Base-by-base conservation (phyloP, 1,139 yeast genomes). In the Candida sp. region DNA sequence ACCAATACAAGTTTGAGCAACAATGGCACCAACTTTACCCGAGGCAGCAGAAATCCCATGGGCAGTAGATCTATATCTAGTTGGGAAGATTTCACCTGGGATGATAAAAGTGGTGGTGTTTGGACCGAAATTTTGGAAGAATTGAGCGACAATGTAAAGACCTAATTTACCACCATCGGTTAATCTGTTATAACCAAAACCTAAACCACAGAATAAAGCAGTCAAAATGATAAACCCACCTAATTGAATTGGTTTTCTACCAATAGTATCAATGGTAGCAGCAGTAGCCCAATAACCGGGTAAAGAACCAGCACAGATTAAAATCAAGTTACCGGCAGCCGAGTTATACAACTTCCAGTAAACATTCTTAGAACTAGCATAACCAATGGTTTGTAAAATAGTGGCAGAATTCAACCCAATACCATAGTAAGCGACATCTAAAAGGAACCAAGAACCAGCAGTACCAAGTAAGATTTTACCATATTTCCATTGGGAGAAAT, bases 11-110 rank as follows among this genome's bases (percentile, higher is more conserved):
- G 95, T 85, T 71, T 90, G 95, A 34, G 98, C 98, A 70, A 93
- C 81, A 55, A 93, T 88, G 48, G 99, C 98, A 74, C 99, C 99
- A 53, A 87, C 75, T 73, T 93, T 93, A 79, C 99, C 99, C 42
- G 82, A 66, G 43, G 96, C 98, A 53, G 99, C 99, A 55, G 97
- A 88, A 51, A 93, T 73, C 77, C 99, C 99, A 64, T 93, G 99
- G 44, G 98, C 97, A 54, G 97, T 84, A 37, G 98, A 93, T 81
- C 99, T 88, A 74, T 90, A 89, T 71, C 95, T 81, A 41, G 99
- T 93, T 63, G 99, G 99, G 88, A 78, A 93, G 19, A 84, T 79
- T 75, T 93, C 99, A 67, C 98, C 99, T 40, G 99, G 98, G 57
- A 89, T 82, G 58, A 93, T 80, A 70, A 93, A 93, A 46, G 99